Evolutionary conservation across 2,329 filamentous ascomycete species (phyloP).

Genomic region (Ophiostoma ulmi): DNA sequence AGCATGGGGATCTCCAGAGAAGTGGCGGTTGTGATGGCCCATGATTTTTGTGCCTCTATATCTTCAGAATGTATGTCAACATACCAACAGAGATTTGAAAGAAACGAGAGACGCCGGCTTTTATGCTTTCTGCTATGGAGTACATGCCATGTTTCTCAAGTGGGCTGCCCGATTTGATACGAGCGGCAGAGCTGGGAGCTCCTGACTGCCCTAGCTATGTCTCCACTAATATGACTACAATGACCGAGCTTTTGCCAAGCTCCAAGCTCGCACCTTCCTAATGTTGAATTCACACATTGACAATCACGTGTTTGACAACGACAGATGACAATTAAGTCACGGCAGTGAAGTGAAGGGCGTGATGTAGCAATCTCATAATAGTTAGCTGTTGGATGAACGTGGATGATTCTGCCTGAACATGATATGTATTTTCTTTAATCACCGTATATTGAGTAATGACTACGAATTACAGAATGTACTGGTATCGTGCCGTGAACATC

Average conservation of each 20-base stretch:
- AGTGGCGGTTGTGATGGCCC: constrained; percentile 33
- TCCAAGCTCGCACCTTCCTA: neutral
- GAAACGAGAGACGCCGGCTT: neutral
- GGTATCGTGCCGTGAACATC: too few relatives aligned
- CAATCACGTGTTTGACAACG: neutral
- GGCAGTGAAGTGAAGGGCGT: neutral
- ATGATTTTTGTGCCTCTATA: constrained; percentile 23
- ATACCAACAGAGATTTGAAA: too few relatives aligned
- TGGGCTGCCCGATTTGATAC: neutral
- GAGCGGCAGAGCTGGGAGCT: neutral
- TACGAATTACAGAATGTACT: too few relatives aligned
- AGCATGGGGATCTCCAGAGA: constrained; percentile 30
- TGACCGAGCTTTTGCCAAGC: neutral
- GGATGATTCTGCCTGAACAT: too few relatives aligned
- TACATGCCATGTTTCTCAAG: neutral
- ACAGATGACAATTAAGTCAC: neutral
- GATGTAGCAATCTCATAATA: neutral
- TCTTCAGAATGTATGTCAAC: neutral
- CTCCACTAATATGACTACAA: neutral
- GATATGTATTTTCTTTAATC: too few relatives aligned
- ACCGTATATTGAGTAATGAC: too few relatives aligned
- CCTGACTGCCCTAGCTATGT: neutral
- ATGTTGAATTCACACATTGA: neutral
- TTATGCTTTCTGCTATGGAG: neutral
- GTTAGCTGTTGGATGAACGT: too few relatives aligned